Base-by-base conservation (phyloP, 768 basidiomycete species). In the Pleurotus pulmonarius region DNA sequence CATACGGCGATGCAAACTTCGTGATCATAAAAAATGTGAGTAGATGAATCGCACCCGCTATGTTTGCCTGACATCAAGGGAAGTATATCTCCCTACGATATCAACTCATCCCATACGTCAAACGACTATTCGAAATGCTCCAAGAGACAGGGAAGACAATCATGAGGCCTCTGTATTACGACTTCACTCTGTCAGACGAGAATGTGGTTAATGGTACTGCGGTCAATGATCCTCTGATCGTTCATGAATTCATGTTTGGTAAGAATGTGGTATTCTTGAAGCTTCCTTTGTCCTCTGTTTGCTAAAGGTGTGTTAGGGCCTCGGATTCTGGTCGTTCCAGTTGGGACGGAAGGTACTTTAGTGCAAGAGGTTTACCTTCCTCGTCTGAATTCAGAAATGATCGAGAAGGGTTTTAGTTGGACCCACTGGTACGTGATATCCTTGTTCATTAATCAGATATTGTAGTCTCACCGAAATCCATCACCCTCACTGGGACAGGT, bases 221-320 rank as follows among this genome's bases (percentile, higher is more conserved):
- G 16, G 41, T 22, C 15, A 73, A 69, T 29, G 61, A 72, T 52
- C 68, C 66, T 20, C 37, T 46, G 4, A 59, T 73, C 25, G 62
- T 70, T 13, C 69, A 71, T 52, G 62, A 71, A 59, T 73, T 64
- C 58, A 68, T 73, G 72, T 63, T 72, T 41, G 74, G 70, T 72
- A 26, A 24, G 60, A 8, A 29, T 8, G 3, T 11, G 8, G 29
- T 13, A 48, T 25, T 24, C 38, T 3, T 24, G 5, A 43, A 47
- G 49, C 5, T 26, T 41, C 9, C 46, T 2, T 15, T 12, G 7
- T 37, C 41, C 6, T 13, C 11, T 29, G n/a, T 51, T 49, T 53
- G 2, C 39, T 12, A 25, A 41, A 29, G 15, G 18, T 13, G 26
- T 43, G 22, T 3, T 56, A 72, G 73, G 67, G 38, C 62, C 68